phyloP scores from a whole-genome alignment of 2,329 filamentous ascomycete genomes.

The Stachybotrys echinatus region DNA sequence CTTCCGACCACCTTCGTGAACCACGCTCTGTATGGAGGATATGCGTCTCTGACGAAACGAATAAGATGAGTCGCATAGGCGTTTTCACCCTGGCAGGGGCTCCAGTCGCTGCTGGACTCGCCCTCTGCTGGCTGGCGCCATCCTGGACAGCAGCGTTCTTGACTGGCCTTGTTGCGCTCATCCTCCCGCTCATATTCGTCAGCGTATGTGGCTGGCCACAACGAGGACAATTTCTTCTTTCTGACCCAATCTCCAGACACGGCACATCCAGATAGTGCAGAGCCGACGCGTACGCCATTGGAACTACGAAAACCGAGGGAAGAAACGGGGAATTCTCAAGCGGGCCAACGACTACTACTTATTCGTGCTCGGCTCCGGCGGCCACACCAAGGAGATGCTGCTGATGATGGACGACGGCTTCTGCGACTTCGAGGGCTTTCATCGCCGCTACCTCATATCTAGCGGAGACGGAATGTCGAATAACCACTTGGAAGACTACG shows the following conservation, averaged over 20 bases:
- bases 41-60: background rate
- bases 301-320: constrained; percentile 11
- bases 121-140: background rate
- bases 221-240: background rate
- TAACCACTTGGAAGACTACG: constrained; percentile 57
- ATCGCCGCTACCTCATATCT: constrained; percentile 78
- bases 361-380: constrained; percentile 84
- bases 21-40: background rate
- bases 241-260: constrained; percentile 11
- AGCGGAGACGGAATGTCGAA: constrained; percentile 67
- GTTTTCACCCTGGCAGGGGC: background rate
- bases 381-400: constrained; percentile 93
- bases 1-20: too few relatives aligned
- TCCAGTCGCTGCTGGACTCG: background rate
- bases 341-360: constrained; percentile 50
- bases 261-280: constrained; percentile 21
- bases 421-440: constrained; percentile 44
- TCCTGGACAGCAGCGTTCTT: constrained; percentile 6
- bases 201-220: constrained; percentile 16
- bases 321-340: background rate
- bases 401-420: constrained; percentile 66
- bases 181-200: constrained; percentile 19
- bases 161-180: constrained; percentile 10
- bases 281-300: constrained; percentile 12
- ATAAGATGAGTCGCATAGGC: background rate